phyloP scores from a whole-genome alignment of 768 basidiomycete species.

The Xerocomellus intermedius region DNA sequence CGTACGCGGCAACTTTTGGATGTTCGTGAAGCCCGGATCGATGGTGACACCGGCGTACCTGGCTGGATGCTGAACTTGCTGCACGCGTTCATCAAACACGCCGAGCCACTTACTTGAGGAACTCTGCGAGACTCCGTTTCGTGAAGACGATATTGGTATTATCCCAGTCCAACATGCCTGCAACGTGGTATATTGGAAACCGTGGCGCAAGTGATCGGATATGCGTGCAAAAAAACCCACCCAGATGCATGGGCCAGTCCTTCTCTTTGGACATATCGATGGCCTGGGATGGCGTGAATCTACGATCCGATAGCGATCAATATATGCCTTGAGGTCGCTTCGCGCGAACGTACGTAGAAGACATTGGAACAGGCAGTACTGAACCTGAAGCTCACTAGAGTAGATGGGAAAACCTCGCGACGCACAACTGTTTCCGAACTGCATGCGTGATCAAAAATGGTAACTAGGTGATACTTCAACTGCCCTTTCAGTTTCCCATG shows the following conservation, averaged over 20 bases:
- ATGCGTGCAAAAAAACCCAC: conserved; percentile 35
- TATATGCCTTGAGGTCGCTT: background rate
- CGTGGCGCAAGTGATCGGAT: background rate
- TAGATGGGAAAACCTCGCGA: background rate
- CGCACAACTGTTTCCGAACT: background rate
- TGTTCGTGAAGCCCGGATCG: conserved; percentile 72
- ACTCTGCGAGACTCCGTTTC: conserved; percentile 73
- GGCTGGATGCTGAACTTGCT: conserved; percentile 27
- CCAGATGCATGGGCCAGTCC: conserved; percentile 69
- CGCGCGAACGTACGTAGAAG: conserved; percentile 23
- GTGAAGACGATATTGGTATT: conserved; percentile 73
- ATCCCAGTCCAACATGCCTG: conserved; percentile 84
- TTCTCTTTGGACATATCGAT: conserved; percentile 67
- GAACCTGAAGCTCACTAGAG: background rate
- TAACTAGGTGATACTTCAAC: background rate
- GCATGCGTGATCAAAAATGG: conserved; percentile 6
- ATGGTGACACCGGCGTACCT: conserved; percentile 76
- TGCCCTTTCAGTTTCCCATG: background rate
- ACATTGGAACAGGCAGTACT: conserved; percentile 11
- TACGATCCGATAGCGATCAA: conserved; percentile 23
- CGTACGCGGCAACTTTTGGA: conserved; percentile 73
- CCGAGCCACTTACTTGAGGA: conserved; percentile 57
- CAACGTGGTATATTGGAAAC: background rate
- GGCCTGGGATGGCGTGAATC: conserved; percentile 55
- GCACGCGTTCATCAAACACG: conserved; percentile 1